A percentile compares a stretch with the other conserved stretches of the same genome.
phyloP scores from a whole-genome alignment of 495 filamentous ascomycete genomes.

The Glonium stellatum region DNA sequence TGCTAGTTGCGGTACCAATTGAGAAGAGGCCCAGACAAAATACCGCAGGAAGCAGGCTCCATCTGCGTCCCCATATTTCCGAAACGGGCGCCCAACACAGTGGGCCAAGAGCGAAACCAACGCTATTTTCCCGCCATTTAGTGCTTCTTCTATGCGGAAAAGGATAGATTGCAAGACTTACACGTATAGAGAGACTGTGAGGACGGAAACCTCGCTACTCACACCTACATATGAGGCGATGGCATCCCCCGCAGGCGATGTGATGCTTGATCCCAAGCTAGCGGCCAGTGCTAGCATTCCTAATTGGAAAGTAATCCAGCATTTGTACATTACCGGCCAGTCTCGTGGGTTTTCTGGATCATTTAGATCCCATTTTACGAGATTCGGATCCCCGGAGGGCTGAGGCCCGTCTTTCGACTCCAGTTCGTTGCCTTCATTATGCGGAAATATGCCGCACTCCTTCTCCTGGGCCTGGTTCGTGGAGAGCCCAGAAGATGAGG shows the following conservation, averaged over 20 bases:
- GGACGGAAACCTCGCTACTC: conserved; percentile 35
- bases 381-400: not conserved
- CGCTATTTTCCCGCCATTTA: not conserved
- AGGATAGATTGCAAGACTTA: not conserved
- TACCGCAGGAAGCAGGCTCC: conserved; percentile 43
- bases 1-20: conserved; percentile 40
- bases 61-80: conserved; percentile 40
- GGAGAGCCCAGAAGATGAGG: too few relatives aligned
- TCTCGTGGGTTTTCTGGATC: conserved; percentile 41
- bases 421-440: too few relatives aligned
- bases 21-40: conserved; percentile 41
- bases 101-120: conserved; percentile 32
- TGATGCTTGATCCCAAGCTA: conserved; percentile 46
- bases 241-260: conserved; percentile 40
- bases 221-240: conserved; percentile 38
- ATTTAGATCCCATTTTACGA: not conserved
- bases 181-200: conserved; percentile 17
- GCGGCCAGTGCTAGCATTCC: conserved; percentile 46
- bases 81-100: conserved; percentile 38
- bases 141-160: not conserved
- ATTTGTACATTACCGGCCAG: conserved; percentile 41
- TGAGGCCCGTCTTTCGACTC: not conserved
- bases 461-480: too few relatives aligned
- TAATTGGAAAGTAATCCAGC: conserved; percentile 45
- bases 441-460: too few relatives aligned